Percentiles rank a stretch among this genome's conserved stretches.
Conservation (phyloP, 148 eudicot genomes). For the Rhododendron kiyosumense region DNA sequence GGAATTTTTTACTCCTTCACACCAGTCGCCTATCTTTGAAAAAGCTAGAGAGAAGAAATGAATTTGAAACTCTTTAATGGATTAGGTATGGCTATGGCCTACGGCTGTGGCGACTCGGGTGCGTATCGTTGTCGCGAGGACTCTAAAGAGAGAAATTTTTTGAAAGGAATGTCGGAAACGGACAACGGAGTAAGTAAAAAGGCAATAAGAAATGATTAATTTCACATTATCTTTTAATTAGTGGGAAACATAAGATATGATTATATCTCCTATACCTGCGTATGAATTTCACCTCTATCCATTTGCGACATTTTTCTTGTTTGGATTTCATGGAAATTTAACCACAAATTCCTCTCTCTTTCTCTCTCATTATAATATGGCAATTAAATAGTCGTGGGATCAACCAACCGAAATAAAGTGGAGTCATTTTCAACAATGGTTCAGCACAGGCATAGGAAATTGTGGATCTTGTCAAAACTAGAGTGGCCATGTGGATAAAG, state of each 20-base stretch:
- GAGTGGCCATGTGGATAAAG: too few species aligned
- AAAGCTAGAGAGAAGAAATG: background rate
- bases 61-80: background rate
- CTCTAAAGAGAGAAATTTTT: background rate
- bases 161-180: background rate
- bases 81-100: background rate
- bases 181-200: background rate
- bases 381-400: background rate
- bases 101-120: constrained; percentile 17
- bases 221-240: too few species aligned
- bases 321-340: background rate
- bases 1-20: background rate
- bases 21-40: constrained; percentile 16
- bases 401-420: background rate
- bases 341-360: background rate
- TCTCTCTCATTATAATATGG: background rate
- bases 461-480: too few species aligned
- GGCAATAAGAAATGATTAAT: background rate
- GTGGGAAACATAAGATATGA: background rate
- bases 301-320: background rate
- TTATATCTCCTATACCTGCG: background rate
- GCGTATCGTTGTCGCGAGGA: background rate
- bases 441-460: too few species aligned
- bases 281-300: background rate
- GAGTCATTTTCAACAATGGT: too few species aligned